phyloP scores from a whole-genome alignment of 1,139 yeast genomes.

The Candida sp. region DNA sequence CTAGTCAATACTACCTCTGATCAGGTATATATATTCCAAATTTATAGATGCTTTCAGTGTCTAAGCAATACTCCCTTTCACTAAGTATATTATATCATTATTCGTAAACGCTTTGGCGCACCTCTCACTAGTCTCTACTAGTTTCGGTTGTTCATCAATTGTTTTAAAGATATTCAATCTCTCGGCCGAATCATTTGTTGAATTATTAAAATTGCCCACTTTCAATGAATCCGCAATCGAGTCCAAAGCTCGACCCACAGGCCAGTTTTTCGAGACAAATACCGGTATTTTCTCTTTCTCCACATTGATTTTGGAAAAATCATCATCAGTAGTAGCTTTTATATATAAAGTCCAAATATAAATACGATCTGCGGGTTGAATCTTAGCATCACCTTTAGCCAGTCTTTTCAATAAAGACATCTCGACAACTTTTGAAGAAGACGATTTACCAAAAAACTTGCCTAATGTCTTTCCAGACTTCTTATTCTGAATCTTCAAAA shows the following conservation, averaged over 20 bases:
- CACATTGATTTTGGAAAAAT: slow-evolving; percentile 21
- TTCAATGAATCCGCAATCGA: slow-evolving; percentile 53
- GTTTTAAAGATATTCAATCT: slow-evolving; percentile 44
- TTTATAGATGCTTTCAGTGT: too few relatives aligned
- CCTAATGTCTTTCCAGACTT: background rate
- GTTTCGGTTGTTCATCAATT: slow-evolving; percentile 20
- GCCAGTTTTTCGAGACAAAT: slow-evolving; percentile 62
- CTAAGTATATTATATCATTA: slow-evolving; percentile 53
- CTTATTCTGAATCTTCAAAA: slow-evolving; percentile 33
- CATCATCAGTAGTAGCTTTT: slow-evolving; percentile 20
- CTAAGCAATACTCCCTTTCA: slow-evolving; percentile 39
- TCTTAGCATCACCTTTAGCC: slow-evolving; percentile 69
- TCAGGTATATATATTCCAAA: too few relatives aligned
- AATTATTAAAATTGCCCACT: slow-evolving; percentile 56
- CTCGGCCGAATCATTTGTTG: slow-evolving; percentile 38
- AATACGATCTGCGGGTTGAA: slow-evolving; percentile 54
- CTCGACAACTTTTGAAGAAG: slow-evolving; percentile 19
- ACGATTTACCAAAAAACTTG: slow-evolving; percentile 1
- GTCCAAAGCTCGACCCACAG: slow-evolving; percentile 78
- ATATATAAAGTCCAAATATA: slow-evolving; percentile 58
- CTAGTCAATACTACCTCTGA: too few relatives aligned
- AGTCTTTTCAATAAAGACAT: slow-evolving; percentile 36
- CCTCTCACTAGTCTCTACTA: slow-evolving; percentile 34
- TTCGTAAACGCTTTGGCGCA: slow-evolving; percentile 41
- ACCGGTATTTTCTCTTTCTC: slow-evolving; percentile 34